phyloP scores from a whole-genome alignment of 371 early-diverging fungal genomes.

The Haplosporangium sp. region DNA sequence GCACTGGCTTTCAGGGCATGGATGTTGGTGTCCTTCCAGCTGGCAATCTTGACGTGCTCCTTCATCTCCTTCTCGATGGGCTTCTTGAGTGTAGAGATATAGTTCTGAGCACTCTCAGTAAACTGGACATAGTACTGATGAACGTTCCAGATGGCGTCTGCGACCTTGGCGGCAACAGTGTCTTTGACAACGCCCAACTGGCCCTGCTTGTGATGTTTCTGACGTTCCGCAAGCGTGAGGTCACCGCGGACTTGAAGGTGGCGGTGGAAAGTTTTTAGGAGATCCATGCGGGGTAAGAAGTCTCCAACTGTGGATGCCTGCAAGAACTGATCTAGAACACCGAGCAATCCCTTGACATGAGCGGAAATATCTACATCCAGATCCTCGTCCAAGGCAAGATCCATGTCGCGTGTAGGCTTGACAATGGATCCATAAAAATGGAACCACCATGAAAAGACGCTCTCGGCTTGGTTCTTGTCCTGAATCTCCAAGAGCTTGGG shows the following conservation, averaged over 20 bases:
- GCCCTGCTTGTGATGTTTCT: constrained; percentile 41
- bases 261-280: constrained; percentile 78
- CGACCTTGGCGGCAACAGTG: constrained; percentile 45
- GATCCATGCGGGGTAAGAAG: constrained; percentile 79
- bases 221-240: constrained; percentile 32
- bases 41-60: constrained; percentile 94
- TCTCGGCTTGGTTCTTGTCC: constrained; percentile 72
- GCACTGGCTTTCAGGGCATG: constrained; percentile 92
- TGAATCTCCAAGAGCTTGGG: constrained; percentile 85
- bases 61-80: constrained; percentile 91
- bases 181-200: constrained; percentile 5
- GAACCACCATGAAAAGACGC: constrained; percentile 89
- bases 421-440: constrained; percentile 68
- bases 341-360: constrained; percentile 61
- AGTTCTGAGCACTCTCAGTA: constrained; percentile 61
- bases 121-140: constrained; percentile 87
- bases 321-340: constrained; percentile 83
- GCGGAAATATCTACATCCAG: constrained; percentile 38
- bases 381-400: constrained; percentile 42
- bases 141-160: constrained; percentile 66
- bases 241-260: constrained; percentile 67
- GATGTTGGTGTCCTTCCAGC: constrained; percentile 98
- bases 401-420: constrained; percentile 53
- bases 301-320: constrained; percentile 87
- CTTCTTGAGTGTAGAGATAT: constrained; percentile 68